Base-by-base conservation (phyloP, 1,139 yeast species). In the Meyerozyma guilliermondii region DNA sequence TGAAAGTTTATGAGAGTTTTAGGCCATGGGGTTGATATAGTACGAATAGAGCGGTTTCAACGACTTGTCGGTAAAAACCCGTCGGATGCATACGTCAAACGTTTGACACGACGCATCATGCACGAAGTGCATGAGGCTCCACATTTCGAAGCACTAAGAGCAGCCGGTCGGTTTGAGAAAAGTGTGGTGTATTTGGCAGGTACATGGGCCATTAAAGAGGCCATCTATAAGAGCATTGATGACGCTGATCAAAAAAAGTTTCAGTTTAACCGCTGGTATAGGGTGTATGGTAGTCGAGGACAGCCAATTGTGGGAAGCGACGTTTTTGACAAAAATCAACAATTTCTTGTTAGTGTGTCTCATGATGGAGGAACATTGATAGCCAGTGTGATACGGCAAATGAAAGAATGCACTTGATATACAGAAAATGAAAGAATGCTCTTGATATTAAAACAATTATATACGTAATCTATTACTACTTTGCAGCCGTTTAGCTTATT, bases 191-290 rank as follows among this genome's bases (percentile, higher is more conserved):
- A 69, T 11, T 56, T 86, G 18, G 78, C 89, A 0, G 81, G 83
- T 0, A 64, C 64, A 9, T 86, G 95, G 94, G 84, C 91, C 7
- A 67, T 78, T 23, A 87, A 86, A 53, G 95, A 86, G 54, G 92
- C 95, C 0, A 57, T 84, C 5, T 86, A 68, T 60, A 86, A 86
- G 58, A 70, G 84, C 0, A 60, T 87, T 44, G 78, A 73, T 38
- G 46, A 56, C 0, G 49, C 47, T 1, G 76, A 75, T 38, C 95
- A 87, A 56, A 43, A 47, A 11, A 11, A 20, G 5, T 85, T 85
- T 53, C 62, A 62, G 38, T 83, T 87, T 65, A 73, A 68, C 13
- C 62, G 78, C 14, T 87, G 95, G 94, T 80, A 70, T 53, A 68
- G 81, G 42, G 40, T 41, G 7, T 68, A 71, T 40, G 66, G 66